These are phyloP conservation scores for Fomitiporia mediterranea DNA, from an alignment of 1,284 basidiomycete genomes.

Conservation along the genomic window DNA sequence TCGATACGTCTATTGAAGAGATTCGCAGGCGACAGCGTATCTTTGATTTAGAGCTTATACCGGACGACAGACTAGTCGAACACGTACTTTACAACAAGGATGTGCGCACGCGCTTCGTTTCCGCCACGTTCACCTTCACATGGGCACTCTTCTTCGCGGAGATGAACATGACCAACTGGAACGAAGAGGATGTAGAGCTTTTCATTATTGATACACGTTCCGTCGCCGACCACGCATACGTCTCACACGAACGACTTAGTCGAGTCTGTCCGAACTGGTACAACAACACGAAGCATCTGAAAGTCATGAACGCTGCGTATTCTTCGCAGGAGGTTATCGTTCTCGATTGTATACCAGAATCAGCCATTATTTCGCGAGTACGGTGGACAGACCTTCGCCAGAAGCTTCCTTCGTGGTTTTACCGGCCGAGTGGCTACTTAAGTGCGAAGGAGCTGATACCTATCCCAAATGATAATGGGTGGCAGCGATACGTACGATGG, in stretches of 20 bases:
- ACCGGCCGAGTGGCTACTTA: background rate
- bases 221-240: background rate
- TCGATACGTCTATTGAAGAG: background rate
- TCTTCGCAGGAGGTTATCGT: background rate
- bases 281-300: background rate
- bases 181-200: background rate
- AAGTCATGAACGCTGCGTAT: background rate
- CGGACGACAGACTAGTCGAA: background rate
- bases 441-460: background rate
- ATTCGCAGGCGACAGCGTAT: background rate
- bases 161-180: background rate
- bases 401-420: slow-evolving; percentile 1
- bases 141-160: background rate
- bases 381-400: background rate
- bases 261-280: background rate
- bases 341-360: slow-evolving; percentile 1
- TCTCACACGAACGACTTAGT: background rate
- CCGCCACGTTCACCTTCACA: background rate
- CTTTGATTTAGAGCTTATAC: background rate
- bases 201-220: background rate
- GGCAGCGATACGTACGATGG: background rate
- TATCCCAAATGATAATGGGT: background rate
- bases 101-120: background rate
- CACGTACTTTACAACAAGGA: background rate
- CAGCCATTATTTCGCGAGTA: background rate